Evolutionary conservation across 2,329 filamentous ascomycete genomes (phyloP).

Genomic region (Aspergillus aculeatus): DNA sequence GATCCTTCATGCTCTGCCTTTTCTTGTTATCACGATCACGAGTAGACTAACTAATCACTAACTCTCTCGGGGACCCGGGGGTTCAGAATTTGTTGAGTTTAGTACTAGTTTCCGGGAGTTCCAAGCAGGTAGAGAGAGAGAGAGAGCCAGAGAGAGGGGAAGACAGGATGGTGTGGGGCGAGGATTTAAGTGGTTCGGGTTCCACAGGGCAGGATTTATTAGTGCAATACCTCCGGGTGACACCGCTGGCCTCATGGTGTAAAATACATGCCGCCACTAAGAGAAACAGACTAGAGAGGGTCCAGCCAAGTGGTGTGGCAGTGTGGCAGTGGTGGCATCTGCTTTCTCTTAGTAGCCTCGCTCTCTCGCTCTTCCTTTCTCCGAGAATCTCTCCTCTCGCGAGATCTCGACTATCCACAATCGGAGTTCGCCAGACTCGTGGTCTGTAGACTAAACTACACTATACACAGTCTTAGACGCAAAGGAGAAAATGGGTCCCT

Average conservation of each 20-base stretch:
- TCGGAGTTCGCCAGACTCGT: background rate
- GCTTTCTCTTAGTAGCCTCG: background rate
- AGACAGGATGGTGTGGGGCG: too few species aligned
- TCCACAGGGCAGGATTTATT: background rate
- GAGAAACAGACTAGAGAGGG: too few species aligned
- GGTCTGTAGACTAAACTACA: background rate
- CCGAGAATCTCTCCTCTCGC: background rate
- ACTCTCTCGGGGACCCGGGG: too few species aligned
- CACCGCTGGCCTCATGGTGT: background rate
- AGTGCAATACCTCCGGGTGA: background rate
- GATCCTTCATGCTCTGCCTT: background rate
- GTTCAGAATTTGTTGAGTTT: too few species aligned
- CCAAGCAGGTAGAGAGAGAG: too few species aligned
- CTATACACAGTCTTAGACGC: too few species aligned
- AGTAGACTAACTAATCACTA: background rate
- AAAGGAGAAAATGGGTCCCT: too few species aligned
- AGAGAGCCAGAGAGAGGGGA: too few species aligned
- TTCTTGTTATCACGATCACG: background rate
- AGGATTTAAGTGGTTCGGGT: background rate
- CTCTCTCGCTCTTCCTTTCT: background rate
- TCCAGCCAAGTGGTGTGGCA: too few species aligned
- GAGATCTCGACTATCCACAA: background rate
- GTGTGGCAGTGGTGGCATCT: too few species aligned
- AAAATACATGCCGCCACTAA: background rate
- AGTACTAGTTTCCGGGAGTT: background rate